Conservation (phyloP, 257 asterid species). For the Eustoma russellianum region DNA sequence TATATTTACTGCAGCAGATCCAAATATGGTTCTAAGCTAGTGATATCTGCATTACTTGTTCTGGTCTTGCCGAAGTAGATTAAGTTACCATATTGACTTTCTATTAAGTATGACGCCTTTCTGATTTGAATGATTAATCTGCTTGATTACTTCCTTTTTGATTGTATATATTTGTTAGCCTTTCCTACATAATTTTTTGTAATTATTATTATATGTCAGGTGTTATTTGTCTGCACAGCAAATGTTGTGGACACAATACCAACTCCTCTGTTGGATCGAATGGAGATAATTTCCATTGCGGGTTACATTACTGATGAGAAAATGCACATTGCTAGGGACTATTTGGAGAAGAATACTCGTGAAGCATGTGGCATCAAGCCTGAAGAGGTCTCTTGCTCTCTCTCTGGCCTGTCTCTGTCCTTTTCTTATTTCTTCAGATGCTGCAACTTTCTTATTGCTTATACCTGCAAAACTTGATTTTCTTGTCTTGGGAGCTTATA, state of each 20-base stretch:
- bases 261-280: conserved; percentile 90
- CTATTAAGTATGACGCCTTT: neutral
- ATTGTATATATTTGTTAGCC: neutral
- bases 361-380: conserved; percentile 95
- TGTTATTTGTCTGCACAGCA: conserved; percentile 91
- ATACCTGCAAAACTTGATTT: no score
- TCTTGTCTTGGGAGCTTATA: no score
- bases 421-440: neutral
- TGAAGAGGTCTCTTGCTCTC: conserved; percentile 53
- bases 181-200: neutral
- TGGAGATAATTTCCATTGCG: conserved; percentile 95
- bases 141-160: no score
- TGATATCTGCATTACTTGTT: neutral
- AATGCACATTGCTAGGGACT: conserved; percentile 94
- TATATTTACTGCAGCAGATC: no score
- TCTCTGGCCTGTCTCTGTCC: neutral
- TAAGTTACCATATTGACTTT: no score
- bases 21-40: no score
- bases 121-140: no score
- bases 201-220: conserved; percentile 37
- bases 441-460: neutral
- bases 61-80: no score
- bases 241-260: conserved; percentile 90
- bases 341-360: conserved; percentile 85
- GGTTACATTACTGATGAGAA: conserved; percentile 98